Evolutionary conservation across 495 filamentous ascomycete species (phyloP).

Genomic region (Hyaloscypha variabilis): DNA sequence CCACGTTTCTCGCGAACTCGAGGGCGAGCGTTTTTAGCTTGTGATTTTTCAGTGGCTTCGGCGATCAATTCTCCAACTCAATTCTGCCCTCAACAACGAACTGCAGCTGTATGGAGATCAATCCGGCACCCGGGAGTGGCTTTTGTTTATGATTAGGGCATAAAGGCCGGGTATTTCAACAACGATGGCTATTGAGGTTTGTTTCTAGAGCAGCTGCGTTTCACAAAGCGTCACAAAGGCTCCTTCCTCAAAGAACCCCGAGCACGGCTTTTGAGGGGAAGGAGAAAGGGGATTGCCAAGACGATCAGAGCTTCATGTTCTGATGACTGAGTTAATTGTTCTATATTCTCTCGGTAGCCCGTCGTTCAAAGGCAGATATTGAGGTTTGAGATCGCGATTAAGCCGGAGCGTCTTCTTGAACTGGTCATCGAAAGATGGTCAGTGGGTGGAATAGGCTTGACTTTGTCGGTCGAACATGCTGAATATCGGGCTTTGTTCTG

Average conservation of each 20-base stretch:
- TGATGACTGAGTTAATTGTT: constrained; percentile 39
- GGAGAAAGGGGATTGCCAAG: constrained; percentile 27
- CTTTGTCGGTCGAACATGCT: constrained; percentile 76
- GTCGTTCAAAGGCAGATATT: constrained; percentile 33
- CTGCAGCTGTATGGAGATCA: background rate
- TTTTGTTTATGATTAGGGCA: constrained; percentile 1
- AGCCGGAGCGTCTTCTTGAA: constrained; percentile 91
- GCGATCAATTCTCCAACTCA: background rate
- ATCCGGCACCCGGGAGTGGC: background rate
- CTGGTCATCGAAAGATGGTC: constrained; percentile 70
- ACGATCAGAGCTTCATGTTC: constrained; percentile 30
- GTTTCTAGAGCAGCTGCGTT: constrained; percentile 2
- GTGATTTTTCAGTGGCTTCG: constrained; percentile 6
- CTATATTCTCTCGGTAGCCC: constrained; percentile 37
- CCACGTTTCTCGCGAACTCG: constrained; percentile 10
- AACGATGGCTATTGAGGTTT: constrained; percentile 6
- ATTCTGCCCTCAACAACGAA: background rate
- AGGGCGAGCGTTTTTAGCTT: constrained; percentile 14
- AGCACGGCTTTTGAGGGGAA: constrained; percentile 1
- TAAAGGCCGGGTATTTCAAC: background rate
- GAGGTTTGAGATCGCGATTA: constrained; percentile 73
- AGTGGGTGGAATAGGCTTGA: constrained; percentile 89
- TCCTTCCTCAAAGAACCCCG: background rate
- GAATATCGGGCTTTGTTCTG: background rate
- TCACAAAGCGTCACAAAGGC: constrained; percentile 20